A percentile compares a stretch with the other conserved stretches of the same genome.
Evolutionary conservation across 768 basidiomycete genomes (phyloP).

Genomic region (Xerocomus spinulosus): DNA sequence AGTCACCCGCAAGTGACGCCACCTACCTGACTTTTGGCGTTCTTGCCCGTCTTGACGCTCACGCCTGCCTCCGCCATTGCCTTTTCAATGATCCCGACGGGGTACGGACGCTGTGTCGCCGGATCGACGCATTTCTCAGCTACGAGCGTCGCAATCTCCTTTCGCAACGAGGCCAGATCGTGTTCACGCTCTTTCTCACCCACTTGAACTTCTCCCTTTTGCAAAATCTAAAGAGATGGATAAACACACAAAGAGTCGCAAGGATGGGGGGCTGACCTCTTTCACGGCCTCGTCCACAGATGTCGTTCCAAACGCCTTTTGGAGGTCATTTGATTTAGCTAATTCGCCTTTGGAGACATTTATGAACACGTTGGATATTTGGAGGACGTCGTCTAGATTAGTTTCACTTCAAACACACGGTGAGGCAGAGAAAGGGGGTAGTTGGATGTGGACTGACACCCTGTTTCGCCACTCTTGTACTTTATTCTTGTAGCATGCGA

Average conservation of each 20-base stretch:
- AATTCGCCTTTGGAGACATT: slow-evolving; percentile 97
- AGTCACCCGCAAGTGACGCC: neutral
- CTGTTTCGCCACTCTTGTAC: slow-evolving; percentile 95
- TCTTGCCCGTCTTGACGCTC: slow-evolving; percentile 84
- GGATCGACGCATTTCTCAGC: slow-evolving; percentile 97
- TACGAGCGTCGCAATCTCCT: slow-evolving; percentile 91
- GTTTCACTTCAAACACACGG: slow-evolving; percentile 59
- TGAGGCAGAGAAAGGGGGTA: neutral
- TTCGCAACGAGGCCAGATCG: slow-evolving; percentile 73
- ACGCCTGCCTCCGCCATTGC: slow-evolving; percentile 95
- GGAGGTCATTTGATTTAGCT: slow-evolving; percentile 82
- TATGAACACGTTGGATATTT: slow-evolving; percentile 92
- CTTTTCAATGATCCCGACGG: slow-evolving; percentile 95
- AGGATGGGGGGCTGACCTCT: slow-evolving; percentile 48
- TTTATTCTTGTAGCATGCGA: slow-evolving; percentile 99
- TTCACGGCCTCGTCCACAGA: slow-evolving; percentile 69
- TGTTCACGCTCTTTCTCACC: slow-evolving; percentile 96
- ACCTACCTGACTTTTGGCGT: slow-evolving; percentile 86
- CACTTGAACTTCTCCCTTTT: slow-evolving; percentile 95
- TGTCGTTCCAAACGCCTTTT: slow-evolving; percentile 85
- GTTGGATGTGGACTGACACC: slow-evolving; percentile 50
- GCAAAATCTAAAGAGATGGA: slow-evolving; percentile 63
- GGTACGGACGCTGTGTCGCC: slow-evolving; percentile 80
- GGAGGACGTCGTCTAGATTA: slow-evolving; percentile 90
- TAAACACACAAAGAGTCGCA: neutral